A percentile compares a stretch with the other conserved stretches of the same genome.
Evolutionary conservation across 2,329 filamentous ascomycete genomes (phyloP).

Genomic region (Ophiocordyceps camponoti-rufipedis): DNA sequence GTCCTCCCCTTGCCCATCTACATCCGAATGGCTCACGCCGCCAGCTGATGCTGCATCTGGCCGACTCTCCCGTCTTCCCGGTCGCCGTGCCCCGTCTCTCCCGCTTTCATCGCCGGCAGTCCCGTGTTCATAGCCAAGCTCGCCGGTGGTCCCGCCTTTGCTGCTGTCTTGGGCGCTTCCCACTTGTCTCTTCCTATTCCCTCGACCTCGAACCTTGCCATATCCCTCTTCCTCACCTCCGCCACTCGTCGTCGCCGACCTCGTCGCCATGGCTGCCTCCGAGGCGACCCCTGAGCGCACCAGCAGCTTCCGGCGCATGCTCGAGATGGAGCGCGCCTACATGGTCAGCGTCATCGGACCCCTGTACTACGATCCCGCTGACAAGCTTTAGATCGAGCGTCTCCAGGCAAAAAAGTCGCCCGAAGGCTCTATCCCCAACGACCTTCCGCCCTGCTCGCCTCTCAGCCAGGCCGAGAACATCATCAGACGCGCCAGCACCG

Average conservation of each 20-base stretch:
- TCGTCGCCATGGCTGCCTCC: conserved; percentile 3
- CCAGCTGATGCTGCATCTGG: too few relatives aligned
- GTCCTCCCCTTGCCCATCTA: background rate
- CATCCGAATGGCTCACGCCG: too few relatives aligned
- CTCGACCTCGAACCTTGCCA: background rate
- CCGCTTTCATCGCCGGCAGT: too few relatives aligned
- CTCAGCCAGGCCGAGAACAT: background rate
- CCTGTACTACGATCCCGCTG: background rate
- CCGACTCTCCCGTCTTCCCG: too few relatives aligned
- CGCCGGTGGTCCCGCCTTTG: too few relatives aligned
- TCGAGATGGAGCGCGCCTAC: conserved; percentile 37
- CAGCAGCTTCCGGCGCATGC: conserved; percentile 38
- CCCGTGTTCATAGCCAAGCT: too few relatives aligned
- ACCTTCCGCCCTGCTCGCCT: background rate
- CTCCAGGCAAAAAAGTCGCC: conserved; percentile 3
- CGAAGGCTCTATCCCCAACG: conserved; percentile 2
- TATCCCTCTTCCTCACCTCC: background rate
- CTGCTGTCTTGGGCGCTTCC: too few relatives aligned
- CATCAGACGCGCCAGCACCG: background rate
- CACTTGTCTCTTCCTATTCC: background rate
- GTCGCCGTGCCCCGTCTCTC: too few relatives aligned
- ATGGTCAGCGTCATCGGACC: conserved; percentile 26
- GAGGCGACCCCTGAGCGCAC: conserved; percentile 12
- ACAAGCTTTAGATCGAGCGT: conserved; percentile 5
- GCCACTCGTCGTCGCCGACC: too few relatives aligned